Evolutionary conservation across 805 yeast genomes (phyloP), one percentile per base, ranked within the genome.

Genomic region (Saturnispora diversa): DNA sequence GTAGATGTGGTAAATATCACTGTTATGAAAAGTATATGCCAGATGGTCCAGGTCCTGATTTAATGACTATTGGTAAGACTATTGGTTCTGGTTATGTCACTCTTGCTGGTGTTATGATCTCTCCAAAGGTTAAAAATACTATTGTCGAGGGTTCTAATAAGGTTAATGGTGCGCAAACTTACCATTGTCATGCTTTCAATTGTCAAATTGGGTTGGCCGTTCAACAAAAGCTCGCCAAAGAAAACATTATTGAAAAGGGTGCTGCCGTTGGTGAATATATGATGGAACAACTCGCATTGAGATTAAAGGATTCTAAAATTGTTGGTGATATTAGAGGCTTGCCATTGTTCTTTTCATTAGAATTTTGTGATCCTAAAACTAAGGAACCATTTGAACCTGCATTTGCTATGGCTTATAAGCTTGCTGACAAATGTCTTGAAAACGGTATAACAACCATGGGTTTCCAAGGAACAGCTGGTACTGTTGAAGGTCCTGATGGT

Each of bases 321-420:
- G 68, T 67, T 34, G 78, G 77, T 44, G 72, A 71, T 41, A 66
- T 72, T 22, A 65, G 78, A 59, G 80, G 80, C 31, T 49, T 65
- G 43, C 79, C 78, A 43, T 69, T 73, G 8, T 74, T 74, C 59
- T 70, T 77, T 71, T 66, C 72, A 1, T 45, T 73, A 41, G 79
- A 74, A 53, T 58, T 72, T 42, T 64, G 71, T 50, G 59, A 71
- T 51, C 65, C 64, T 37, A 51, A 36, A 11, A 69, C 76, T 7
- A 72, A 70, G 48, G 72, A 70, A 47, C 64, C 69, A 32, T 70
- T 71, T 49, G 54, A 53, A n/a, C 51, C 59, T 12, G 55, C 53
- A 4, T 53, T 58, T 35, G 58, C 40, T 2, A 43, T 53, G 16
- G 41, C 58, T 12, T 53, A 52, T 42, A 55, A 55, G 47, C 56